Conservation (phyloP, 1,284 basidiomycete species). For the Bondarzewia mesenterica region DNA sequence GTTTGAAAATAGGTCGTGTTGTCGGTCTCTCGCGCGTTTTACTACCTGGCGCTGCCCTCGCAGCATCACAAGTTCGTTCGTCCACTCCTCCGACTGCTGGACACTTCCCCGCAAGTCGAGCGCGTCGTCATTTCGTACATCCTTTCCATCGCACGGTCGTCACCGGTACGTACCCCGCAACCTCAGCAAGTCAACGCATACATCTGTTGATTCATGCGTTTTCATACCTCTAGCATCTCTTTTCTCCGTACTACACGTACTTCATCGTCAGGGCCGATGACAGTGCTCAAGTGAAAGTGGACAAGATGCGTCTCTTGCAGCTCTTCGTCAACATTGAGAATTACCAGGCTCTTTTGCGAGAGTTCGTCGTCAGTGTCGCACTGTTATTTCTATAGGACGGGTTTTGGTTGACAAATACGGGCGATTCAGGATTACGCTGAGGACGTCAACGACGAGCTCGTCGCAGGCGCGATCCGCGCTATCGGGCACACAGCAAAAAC, state of each 20-base stretch:
- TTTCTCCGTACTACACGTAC: constrained; percentile 49
- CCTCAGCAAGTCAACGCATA: no score
- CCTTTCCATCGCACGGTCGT: constrained; percentile 48
- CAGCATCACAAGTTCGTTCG: constrained; percentile 47
- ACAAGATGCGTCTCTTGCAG: constrained; percentile 69
- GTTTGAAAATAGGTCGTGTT: constrained; percentile 55
- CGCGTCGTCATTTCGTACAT: constrained; percentile 70
- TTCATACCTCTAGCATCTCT: constrained; percentile 31
- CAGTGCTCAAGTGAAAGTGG: constrained; percentile 51
- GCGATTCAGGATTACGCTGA: constrained; percentile 62
- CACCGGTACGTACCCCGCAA: constrained; percentile 54
- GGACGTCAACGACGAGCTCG: constrained; percentile 63
- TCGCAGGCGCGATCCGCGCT: constrained; percentile 65
- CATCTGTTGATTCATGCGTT: constrained; percentile 4
- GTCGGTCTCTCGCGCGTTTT: constrained; percentile 64
- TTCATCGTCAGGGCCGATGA: constrained; percentile 71
- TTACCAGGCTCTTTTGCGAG: constrained; percentile 61
- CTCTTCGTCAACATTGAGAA: constrained; percentile 60
- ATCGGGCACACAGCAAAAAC: constrained; percentile 69
- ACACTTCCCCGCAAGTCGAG: constrained; percentile 58
- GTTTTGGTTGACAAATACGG: neutral
- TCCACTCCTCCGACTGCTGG: constrained; percentile 65
- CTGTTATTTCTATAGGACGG: constrained; percentile 1
- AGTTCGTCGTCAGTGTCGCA: constrained; percentile 74
- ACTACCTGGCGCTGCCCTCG: constrained; percentile 61